Conservation (phyloP, 1,284 basidiomycete species). For the Ceratobasidium papillatum region DNA sequence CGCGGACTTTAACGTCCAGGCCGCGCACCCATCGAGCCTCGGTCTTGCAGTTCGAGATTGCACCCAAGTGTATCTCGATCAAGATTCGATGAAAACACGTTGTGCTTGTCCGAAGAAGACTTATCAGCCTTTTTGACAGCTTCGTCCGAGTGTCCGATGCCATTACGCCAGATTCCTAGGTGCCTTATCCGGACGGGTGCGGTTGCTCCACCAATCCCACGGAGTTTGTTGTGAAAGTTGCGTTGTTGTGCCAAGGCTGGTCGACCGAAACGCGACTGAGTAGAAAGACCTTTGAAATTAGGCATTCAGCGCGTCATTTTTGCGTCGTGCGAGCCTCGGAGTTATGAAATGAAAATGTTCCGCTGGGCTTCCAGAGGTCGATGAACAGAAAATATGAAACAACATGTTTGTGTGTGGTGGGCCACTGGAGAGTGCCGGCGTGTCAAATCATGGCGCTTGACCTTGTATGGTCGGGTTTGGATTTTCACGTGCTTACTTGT, state of each 20-base stretch:
- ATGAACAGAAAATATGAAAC: not conserved
- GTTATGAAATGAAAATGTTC: not conserved
- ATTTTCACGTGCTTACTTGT: not conserved
- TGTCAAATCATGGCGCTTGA: too few relatives aligned
- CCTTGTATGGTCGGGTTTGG: not conserved
- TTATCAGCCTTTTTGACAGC: slow-evolving; percentile 32
- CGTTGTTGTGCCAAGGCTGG: not conserved
- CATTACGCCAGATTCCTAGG: not conserved
- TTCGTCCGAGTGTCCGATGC: slow-evolving; percentile 23
- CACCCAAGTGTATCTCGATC: slow-evolving; percentile 11
- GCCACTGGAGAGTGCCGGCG: too few relatives aligned
- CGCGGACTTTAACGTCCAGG: slow-evolving; percentile 13
- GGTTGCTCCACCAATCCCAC: not conserved
- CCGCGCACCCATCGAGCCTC: slow-evolving; percentile 25
- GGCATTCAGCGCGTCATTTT: too few relatives aligned
- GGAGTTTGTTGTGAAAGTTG: not conserved
- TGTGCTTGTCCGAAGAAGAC: slow-evolving; percentile 3
- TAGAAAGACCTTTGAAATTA: too few relatives aligned
- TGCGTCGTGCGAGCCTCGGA: not conserved
- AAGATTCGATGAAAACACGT: slow-evolving; percentile 10
- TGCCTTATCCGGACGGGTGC: not conserved
- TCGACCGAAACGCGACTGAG: not conserved
- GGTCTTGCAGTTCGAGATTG: slow-evolving; percentile 15
- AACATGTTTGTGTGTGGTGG: not conserved
- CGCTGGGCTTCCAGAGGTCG: too few relatives aligned